Base-by-base conservation (phyloP, 257 asterid genomes). In the Capsicum chinense region DNA sequence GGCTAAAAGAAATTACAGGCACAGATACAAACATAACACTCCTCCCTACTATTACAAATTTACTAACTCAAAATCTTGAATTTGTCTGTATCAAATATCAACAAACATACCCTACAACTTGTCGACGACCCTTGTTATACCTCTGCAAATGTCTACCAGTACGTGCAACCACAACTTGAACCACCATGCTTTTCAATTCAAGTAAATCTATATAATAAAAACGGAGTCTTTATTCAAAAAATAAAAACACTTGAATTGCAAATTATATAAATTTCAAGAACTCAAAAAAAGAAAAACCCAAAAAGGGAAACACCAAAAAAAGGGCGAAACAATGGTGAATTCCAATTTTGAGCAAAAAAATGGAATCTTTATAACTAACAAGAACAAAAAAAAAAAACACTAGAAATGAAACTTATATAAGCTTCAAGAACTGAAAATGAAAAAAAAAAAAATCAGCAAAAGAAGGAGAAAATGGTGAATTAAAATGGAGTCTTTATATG, bases 101-200 rank as follows among this genome's bases (percentile, higher is more conserved):
- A 0, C 57, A 10, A 56, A 56, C 74, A 16, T 7, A 94, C 98
- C 98, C 98, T 70, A 94, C 98, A 79, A 94, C 97, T 89, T 91
- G 97, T 80, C 98, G 98, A 84, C 92, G 93, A 54, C 98, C 98
- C 16, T 83, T 88, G 86, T 91, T 86, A 83, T 94, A 94, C 13
- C 97, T 92, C 87, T 94, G 98, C 91, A 93, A 66, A 79, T 94
- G 91, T 64, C 98, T 89, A 74, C 97, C 98, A 9, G 97, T 89
- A 12, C 97, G 97, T 85, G 97, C 86, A 84, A 85, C 95, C 59
- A 92, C 90, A 84, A 39, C 44, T 39, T 39, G 44, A 39, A 90
- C 83, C 80, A 88, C 94, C 94, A 91, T 89, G 91, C 88, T 90
- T 85, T 85, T 88, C 83, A 92, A 64, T 84, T 90, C 93, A 26